Evolutionary conservation across 148 eudicot genomes (phyloP).

Genomic region (Amaranthus palmeri): DNA sequence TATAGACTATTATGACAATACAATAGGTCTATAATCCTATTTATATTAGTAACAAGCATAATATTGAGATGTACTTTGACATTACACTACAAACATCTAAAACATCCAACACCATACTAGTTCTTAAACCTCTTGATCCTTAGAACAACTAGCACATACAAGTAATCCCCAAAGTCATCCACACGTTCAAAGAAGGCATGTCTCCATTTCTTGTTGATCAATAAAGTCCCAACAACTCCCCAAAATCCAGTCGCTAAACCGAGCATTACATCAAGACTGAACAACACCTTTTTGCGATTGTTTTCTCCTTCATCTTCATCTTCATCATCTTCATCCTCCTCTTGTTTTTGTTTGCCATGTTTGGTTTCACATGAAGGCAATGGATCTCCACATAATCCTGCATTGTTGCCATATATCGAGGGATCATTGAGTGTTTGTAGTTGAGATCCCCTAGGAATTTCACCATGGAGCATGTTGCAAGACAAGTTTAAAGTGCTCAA

Average conservation of each 20-base stretch:
- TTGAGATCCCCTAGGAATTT: conserved; percentile 21
- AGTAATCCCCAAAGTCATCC: not conserved
- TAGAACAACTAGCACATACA: conserved; percentile 1
- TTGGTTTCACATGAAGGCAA: conserved; percentile 22
- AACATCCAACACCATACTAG: not conserved
- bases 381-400: conserved; percentile 39
- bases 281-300: conserved; percentile 6
- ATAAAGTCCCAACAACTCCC: conserved; percentile 31
- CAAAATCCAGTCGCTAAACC: conserved; percentile 34
- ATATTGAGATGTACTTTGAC: no score
- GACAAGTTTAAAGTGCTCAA: conserved; percentile 36
- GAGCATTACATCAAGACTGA: conserved; percentile 17
- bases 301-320: conserved; percentile 2
- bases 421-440: conserved; percentile 30
- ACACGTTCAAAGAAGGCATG: conserved; percentile 11
- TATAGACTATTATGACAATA: no score
- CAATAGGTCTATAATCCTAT: no score
- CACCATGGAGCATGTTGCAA: conserved; percentile 29
- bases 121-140: conserved; percentile 12
- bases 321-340: not conserved
- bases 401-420: conserved; percentile 32
- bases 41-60: no score
- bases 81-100: no score
- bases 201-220: conserved; percentile 22
- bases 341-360: not conserved